These are phyloP conservation scores for Cocos nucifera DNA, from an alignment of 176 grass and related monocot genomes.

Conservation along the genomic window DNA sequence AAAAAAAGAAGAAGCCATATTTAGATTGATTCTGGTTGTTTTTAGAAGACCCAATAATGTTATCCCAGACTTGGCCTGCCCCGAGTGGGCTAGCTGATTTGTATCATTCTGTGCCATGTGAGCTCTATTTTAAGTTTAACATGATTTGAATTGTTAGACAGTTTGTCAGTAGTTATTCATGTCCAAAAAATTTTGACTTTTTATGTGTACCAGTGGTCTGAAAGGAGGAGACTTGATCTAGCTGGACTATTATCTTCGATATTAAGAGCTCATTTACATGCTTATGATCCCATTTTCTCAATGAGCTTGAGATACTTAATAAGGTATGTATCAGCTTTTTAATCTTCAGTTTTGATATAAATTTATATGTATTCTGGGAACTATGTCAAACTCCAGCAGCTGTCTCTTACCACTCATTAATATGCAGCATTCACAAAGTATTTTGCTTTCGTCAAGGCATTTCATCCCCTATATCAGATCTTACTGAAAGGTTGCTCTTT, in stretches of 20 bases:
- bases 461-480: slow-evolving; percentile 81
- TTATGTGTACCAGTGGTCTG: slow-evolving; percentile 64
- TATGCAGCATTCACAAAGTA: slow-evolving; percentile 85
- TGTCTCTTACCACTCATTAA: slow-evolving; percentile 24
- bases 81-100: too few species aligned
- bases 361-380: neutral
- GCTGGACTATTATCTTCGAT: slow-evolving; percentile 83
- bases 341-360: slow-evolving; percentile 17
- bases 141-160: neutral
- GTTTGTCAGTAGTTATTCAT: neutral
- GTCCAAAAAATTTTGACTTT: slow-evolving; percentile 12
- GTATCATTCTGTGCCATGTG: too few species aligned
- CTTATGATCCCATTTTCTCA: slow-evolving; percentile 92
- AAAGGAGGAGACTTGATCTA: slow-evolving; percentile 74
- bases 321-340: slow-evolving; percentile 37
- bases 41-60: too few species aligned
- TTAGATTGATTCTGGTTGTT: too few species aligned
- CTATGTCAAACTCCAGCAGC: slow-evolving; percentile 1
- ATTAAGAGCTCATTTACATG: slow-evolving; percentile 87
- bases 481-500: slow-evolving; percentile 69
- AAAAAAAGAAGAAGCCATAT: too few species aligned
- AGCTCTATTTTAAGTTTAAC: too few species aligned
- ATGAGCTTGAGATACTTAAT: slow-evolving; percentile 92
- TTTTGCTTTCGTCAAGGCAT: slow-evolving; percentile 78
- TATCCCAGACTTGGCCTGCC: too few species aligned